Base-by-base conservation (phyloP, 179 eudicot genomes). In the Amaranthus tricolor region DNA sequence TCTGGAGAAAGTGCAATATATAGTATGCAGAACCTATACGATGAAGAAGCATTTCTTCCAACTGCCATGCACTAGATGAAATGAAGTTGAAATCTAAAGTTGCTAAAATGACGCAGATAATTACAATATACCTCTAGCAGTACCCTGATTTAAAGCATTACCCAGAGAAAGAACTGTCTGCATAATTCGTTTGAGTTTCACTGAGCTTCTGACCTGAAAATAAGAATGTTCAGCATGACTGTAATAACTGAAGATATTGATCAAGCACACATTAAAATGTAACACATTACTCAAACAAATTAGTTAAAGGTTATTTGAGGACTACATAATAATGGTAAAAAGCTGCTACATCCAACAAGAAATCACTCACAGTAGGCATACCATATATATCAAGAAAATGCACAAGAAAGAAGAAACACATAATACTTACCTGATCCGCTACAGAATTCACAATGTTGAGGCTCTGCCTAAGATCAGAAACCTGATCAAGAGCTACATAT, bases 111-210 rank as follows among this genome's bases (percentile, higher is more conserved):
- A 68, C 6, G 16, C 16, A 63, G 71, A 68, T 12, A 79, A 49
- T 47, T 53, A 68, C 48, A 74, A 81, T 90, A 69, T 60, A 94
- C 98, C 98, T 81, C 98, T 88, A 66, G 98, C 93, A 68, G 98
- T 94, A 73, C 96, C 98, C 74, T 94, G 97, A 80, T 94, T 94
- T 75, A 94, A 74, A 63, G 94, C 96, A 86, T 94, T 94, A 61
- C 98, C 98, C 57, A 94, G 81, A 10, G 92, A 86, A 79, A 94
- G 97, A 77, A 94, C 81, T 80, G 94, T 88, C 80, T 92, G 96
- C 96, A 94, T 89, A 69, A 94, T 82, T 78, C 86, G 80, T 76
- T 89, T 92, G 79, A 94, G 84, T 72, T 94, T 92, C 49, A 75
- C 80, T 43, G 98, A 94, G 77, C 78, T 83, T 75, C 91, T 84